These are phyloP conservation scores for Sarocladium strictum DNA, from an alignment of 2,329 filamentous ascomycete species.

Conservation along the genomic window DNA sequence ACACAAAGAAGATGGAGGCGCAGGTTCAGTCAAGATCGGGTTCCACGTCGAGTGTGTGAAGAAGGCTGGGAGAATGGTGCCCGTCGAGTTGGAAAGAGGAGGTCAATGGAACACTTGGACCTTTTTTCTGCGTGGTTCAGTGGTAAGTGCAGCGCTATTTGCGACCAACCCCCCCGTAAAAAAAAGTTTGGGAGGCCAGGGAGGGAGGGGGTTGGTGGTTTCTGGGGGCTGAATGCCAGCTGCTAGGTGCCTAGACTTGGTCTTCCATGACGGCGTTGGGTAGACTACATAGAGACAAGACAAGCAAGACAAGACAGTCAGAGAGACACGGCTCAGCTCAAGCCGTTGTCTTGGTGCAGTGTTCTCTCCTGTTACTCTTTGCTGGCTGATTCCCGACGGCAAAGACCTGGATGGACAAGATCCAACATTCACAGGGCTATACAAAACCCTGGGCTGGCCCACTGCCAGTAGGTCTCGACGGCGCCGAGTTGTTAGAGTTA, in stretches of 20 bases:
- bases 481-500: too few relatives aligned
- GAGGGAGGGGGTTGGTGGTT: conserved; percentile 7
- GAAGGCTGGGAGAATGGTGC: conserved; percentile 9
- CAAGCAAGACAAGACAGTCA: neutral
- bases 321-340: neutral
- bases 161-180: conserved; percentile 1
- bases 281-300: too few relatives aligned
- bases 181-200: conserved; percentile 6
- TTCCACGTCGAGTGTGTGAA: conserved; percentile 4
- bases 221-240: neutral
- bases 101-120: neutral
- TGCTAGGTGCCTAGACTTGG: too few relatives aligned
- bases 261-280: too few relatives aligned
- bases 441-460: too few relatives aligned
- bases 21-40: neutral
- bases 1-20: neutral
- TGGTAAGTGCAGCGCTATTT: neutral
- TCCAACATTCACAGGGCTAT: too few relatives aligned
- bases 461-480: too few relatives aligned
- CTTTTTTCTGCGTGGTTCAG: neutral
- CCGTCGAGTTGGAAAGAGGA: neutral
- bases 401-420: too few relatives aligned
- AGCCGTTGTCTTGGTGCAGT: neutral
- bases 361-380: neutral
- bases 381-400: too few relatives aligned